Evolutionary conservation across 2,329 filamentous ascomycete genomes (phyloP).

Genomic region (Pseudogymnoascus sp.): DNA sequence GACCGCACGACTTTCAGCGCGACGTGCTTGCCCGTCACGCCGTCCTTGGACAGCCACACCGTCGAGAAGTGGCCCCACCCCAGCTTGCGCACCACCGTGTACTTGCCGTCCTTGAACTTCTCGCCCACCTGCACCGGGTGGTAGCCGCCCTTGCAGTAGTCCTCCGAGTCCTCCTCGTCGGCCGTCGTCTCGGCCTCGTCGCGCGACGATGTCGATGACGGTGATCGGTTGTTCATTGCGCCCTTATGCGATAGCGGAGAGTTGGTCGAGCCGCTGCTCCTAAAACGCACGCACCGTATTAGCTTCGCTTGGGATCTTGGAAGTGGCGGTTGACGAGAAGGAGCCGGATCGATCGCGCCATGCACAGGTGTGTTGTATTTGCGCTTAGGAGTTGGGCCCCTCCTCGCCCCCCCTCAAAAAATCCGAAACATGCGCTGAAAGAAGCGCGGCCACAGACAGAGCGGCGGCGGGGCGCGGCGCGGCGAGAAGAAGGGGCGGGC

Average conservation of each 20-base stretch:
- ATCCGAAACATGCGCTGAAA: constrained; percentile 14
- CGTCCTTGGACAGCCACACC: constrained; percentile 79
- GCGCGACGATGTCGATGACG: constrained; percentile 72
- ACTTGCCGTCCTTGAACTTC: constrained; percentile 95
- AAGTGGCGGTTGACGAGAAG: neutral
- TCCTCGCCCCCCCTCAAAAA: constrained; percentile 16
- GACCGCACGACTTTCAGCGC: constrained; percentile 96
- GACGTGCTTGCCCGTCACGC: constrained; percentile 83
- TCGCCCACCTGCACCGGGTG: constrained; percentile 92
- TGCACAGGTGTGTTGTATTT: constrained; percentile 15
- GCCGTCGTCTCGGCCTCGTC: constrained; percentile 86
- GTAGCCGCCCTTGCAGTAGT: constrained; percentile 99
- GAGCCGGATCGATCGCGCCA: constrained; percentile 10
- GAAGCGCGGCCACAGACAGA: neutral
- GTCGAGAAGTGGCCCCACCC: constrained; percentile 99
- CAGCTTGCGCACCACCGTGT: constrained; percentile 91
- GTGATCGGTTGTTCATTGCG: constrained; percentile 25
- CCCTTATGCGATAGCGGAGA: constrained; percentile 20
- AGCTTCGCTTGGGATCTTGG: constrained; percentile 25
- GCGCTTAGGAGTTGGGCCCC: constrained; percentile 27
- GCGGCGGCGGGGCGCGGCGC: constrained; percentile 9
- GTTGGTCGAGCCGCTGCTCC: constrained; percentile 19
- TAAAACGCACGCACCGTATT: constrained; percentile 30
- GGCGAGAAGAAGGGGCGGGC: constrained; percentile 10
- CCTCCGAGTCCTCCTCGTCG: constrained; percentile 97